Evolutionary conservation across 2,329 filamentous ascomycete genomes (phyloP).

Genomic region (Botryotinia globosa): DNA sequence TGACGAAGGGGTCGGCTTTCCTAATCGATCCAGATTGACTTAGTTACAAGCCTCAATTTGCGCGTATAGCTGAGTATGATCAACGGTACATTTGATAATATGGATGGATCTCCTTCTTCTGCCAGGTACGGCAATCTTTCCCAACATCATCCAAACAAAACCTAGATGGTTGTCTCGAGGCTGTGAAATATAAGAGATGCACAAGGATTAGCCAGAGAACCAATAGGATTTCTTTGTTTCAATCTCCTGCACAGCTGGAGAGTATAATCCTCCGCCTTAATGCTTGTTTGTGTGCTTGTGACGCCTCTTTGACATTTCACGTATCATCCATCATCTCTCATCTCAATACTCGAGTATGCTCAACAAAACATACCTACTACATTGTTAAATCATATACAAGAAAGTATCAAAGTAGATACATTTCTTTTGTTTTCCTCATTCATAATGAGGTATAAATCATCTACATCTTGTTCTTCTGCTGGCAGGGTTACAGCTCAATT

Average conservation of each 20-base stretch:
- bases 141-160: not conserved
- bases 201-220: not conserved
- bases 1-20: not conserved
- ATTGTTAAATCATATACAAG: not conserved
- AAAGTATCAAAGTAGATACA: not conserved
- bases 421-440: not conserved
- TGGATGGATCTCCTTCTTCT: not conserved
- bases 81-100: not conserved
- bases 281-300: constrained; percentile 3
- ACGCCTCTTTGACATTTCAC: not conserved
- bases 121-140: not conserved
- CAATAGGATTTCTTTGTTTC: not conserved
- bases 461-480: constrained; percentile 51
- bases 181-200: not conserved
- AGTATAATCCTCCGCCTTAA: not conserved
- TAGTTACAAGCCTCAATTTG: not conserved
- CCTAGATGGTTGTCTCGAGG: not conserved
- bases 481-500: constrained; percentile 53
- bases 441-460: constrained; percentile 16
- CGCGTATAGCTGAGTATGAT: not conserved
- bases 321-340: not conserved
- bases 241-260: not conserved
- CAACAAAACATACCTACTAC: not conserved
- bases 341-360: not conserved
- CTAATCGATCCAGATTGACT: not conserved